phyloP scores from a whole-genome alignment of 345 rosid species.

The Euphorbia lathyris region DNA sequence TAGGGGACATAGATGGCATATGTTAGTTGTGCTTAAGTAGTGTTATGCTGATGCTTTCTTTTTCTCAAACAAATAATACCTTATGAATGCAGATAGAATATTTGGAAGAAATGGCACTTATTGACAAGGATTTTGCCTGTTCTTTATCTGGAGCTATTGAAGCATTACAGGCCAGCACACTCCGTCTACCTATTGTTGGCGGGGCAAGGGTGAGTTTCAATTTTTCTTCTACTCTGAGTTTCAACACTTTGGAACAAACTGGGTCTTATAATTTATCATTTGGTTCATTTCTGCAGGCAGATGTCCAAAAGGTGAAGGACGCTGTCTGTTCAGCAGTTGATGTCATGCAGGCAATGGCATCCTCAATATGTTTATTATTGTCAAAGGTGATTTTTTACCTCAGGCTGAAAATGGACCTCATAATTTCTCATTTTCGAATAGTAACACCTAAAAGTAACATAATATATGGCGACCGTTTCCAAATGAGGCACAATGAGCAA shows the following conservation, averaged over 20 bases:
- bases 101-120: constrained; percentile 60
- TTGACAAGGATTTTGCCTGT: constrained; percentile 56
- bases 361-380: constrained; percentile 60
- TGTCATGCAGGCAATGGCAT: constrained; percentile 87
- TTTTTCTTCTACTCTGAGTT: neutral
- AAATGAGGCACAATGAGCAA: neutral
- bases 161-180: constrained; percentile 78
- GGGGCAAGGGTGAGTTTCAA: constrained; percentile 63
- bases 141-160: constrained; percentile 72
- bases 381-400: constrained; percentile 50
- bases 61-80: constrained; percentile 2
- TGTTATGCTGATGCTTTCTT: neutral
- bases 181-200: constrained; percentile 76
- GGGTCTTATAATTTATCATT: constrained; percentile 9
- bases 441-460: no score
- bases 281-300: constrained; percentile 50
- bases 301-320: constrained; percentile 62
- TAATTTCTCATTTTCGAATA: neutral
- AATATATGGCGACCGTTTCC: neutral
- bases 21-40: neutral
- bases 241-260: neutral
- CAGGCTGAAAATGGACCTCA: neutral
- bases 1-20: neutral
- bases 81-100: constrained; percentile 47
- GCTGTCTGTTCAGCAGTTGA: constrained; percentile 83